Evolutionary conservation across 2,329 filamentous ascomycete species (phyloP).

Genomic region (Calonectria montana): DNA sequence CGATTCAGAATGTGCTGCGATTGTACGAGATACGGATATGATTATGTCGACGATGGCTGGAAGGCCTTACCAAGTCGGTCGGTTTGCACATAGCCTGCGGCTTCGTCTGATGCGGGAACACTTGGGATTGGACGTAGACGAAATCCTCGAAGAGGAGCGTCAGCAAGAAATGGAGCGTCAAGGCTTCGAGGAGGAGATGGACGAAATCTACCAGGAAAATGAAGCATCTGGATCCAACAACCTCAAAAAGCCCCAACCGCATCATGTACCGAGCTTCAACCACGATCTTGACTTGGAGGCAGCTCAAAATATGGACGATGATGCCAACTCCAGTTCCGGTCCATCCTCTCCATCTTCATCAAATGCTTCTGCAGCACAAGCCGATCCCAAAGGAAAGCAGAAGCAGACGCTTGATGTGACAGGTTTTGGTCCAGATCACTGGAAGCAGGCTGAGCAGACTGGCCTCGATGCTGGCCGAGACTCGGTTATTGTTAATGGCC

Average conservation of each 20-base stretch:
- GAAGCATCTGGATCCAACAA: slow-evolving; percentile 48
- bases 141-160: slow-evolving; percentile 83
- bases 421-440: slow-evolving; percentile 81
- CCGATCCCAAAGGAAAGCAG: slow-evolving; percentile 65
- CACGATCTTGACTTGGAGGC: slow-evolving; percentile 64
- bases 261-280: slow-evolving; percentile 71
- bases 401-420: slow-evolving; percentile 80
- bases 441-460: slow-evolving; percentile 72
- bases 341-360: slow-evolving; percentile 27
- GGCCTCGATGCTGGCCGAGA: slow-evolving; percentile 76
- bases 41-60: slow-evolving; percentile 93
- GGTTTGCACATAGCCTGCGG: slow-evolving; percentile 92
- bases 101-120: slow-evolving; percentile 97
- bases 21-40: slow-evolving; percentile 94
- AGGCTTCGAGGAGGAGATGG: slow-evolving; percentile 69
- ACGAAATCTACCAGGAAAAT: slow-evolving; percentile 69
- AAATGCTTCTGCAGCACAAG: slow-evolving; percentile 38
- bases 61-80: slow-evolving; percentile 86
- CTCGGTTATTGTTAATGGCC: slow-evolving; percentile 73
- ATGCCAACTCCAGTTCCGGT: slow-evolving; percentile 20
- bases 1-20: slow-evolving; percentile 91
- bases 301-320: slow-evolving; percentile 62
- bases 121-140: slow-evolving; percentile 93
- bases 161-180: slow-evolving; percentile 73
- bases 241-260: slow-evolving; percentile 43